Conservation (phyloP, 2,329 filamentous ascomycete species). For the Thielaviopsis euricoi region DNA sequence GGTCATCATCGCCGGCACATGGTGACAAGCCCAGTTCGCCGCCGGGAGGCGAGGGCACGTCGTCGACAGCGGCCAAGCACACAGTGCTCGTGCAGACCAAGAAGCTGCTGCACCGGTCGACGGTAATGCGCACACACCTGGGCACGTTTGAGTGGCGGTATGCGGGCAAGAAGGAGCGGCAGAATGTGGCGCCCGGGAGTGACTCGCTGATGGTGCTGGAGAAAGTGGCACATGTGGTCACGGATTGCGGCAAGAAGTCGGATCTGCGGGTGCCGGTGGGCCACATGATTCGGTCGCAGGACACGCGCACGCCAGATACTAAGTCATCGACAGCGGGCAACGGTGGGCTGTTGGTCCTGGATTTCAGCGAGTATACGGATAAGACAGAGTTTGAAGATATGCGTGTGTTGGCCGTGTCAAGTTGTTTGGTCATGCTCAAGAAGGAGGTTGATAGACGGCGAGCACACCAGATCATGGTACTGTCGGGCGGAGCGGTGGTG, state of each 20-base stretch:
- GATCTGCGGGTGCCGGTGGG: conserved; percentile 22
- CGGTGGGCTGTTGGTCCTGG: conserved; percentile 30
- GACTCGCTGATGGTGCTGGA: conserved; percentile 36
- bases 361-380: conserved; percentile 22
- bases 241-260: conserved; percentile 15
- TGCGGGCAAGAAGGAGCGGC: conserved; percentile 28
- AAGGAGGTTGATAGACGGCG: conserved; percentile 45
- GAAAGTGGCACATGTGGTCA: conserved; percentile 21
- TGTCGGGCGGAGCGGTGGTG: conserved; percentile 12
- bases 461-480: conserved; percentile 28
- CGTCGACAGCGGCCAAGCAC: conserved; percentile 2
- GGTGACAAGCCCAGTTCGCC: too few species aligned
- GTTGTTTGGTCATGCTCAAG: conserved; percentile 46
- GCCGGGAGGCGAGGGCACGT: too few species aligned
- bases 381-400: conserved; percentile 18
- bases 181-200: conserved; percentile 18
- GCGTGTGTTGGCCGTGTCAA: conserved; percentile 33
- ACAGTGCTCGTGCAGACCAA: conserved; percentile 17
- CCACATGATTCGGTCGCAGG: conserved; percentile 26
- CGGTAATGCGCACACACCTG: conserved; percentile 28
- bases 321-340: conserved; percentile 27
- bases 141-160: conserved; percentile 42
- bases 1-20: too few species aligned
- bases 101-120: conserved; percentile 20
- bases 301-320: conserved; percentile 24